Evolutionary conservation across 2,329 filamentous ascomycete genomes (phyloP), one percentile per base, ranked within the genome.

Genomic region (Fonsecaea nubica): DNA sequence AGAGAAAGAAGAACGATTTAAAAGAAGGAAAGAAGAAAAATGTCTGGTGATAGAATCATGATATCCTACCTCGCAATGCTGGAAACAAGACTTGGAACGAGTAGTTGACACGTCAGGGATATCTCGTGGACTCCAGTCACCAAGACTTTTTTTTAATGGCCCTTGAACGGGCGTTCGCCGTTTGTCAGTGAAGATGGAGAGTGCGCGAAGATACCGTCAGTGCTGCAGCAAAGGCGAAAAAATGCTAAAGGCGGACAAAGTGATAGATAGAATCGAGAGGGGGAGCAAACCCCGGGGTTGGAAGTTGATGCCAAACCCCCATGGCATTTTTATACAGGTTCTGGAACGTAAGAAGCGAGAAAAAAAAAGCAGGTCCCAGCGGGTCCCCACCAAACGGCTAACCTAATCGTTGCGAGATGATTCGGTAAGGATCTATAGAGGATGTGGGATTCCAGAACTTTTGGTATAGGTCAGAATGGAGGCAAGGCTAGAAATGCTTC

Each of bases 41-140:
- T 53, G 30, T 15, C n/a, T 54, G 25, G 30, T 36, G 2, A 62
- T 35, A 30, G 40, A 21, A 21, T 50, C 45, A 50, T 50, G 45
- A 50, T 50, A 25, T 50, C 45, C 45, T 50, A 50, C 45, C 45
- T 50, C 45, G 45, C 45, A 50, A 50, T 50, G 45, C 45, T 50
- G 18, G 45, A 8, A 50, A 25, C 45, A 25, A 50, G 45, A 50
- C 45, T 50, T 50, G 45, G 1, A 58, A 58, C 21, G 35, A 13
- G 30, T 36, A 33, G 21, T 48, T 45, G 40, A 54, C 30, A 36
- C 21, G 38, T n/a, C 52, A 45, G 38, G 58, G 64, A 62, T 62
- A 33, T 57, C 48, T 57, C 45, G 9, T 18, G 42, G 25, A 25
- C 45, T 50, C 45, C 45, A 50, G 45, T 50, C 18, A 25, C 45